Base-by-base conservation (phyloP, 2,329 filamentous ascomycete genomes). In the Fusarium humuli region DNA sequence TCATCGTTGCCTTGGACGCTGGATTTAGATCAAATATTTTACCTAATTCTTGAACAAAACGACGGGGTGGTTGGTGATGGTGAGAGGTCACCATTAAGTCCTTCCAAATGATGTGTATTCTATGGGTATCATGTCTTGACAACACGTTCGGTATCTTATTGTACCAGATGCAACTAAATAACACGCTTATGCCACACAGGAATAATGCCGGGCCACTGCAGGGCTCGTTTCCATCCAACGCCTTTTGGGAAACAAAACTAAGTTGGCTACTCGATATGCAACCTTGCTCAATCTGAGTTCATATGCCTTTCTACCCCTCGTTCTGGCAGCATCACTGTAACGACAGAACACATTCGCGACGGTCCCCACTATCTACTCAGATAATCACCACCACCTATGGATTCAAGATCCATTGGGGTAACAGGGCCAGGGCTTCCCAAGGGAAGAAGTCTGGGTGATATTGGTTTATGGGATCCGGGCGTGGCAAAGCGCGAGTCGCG, bases 351-450 rank as follows among this genome's bases (percentile, higher is more conserved):
- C 7, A 23, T 41, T 32, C 23, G 10, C 16, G 7, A 22, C 9
- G 23, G 29, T 20, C 20, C 22, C 32, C 10, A n/a, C 5, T n/a
- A 65, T 41, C 75, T 67, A 47, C 50, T 71, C 25, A 83, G 75
- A 40, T 86, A 83, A 41, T 70, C 64, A 30, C 81, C 81, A 41
- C 78, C 77, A 12, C 77, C 78, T 16, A 78, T 74, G 0, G 80
- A 75, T 22, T 82, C 83, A 41, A 90, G 77, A 20, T 88, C 86
- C 82, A 90, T 88, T 2, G 88, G 88, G 2, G 88, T 90, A 16
- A 90, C 87, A 0, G 87, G 87, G 1, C 87, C 87, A 0, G 87
- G 87, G 61, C 87, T 89, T 6, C 87, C 86, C 13, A 88, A 73
- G 1, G 88, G 88, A 44, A 78, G 76, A 8, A 90, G 78, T 29